Base-by-base conservation (phyloP, 1,284 basidiomycete genomes). In the Pterulicium gracile region DNA sequence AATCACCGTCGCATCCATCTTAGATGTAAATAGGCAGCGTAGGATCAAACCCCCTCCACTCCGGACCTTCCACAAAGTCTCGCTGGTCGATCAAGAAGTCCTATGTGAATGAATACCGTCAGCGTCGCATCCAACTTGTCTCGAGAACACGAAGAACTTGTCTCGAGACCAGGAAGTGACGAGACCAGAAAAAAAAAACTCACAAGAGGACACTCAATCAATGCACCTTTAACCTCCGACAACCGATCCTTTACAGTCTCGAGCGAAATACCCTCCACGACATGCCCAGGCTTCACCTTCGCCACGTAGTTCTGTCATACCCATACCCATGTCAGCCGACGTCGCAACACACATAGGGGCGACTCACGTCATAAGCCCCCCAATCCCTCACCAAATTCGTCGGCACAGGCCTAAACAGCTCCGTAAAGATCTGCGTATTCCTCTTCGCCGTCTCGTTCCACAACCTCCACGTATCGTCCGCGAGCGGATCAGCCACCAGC, bases 1-100 rank as follows among this genome's bases (percentile, higher is more conserved):
- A n/a, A n/a, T n/a, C n/a, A n/a, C n/a, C n/a, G n/a, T n/a, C n/a
- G n/a, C n/a, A n/a, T n/a, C n/a, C n/a, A n/a, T n/a, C n/a, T 55
- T 53, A 88, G 47, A 88, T 79, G 57, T 83, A 88, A 49, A 88
- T 78, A 0, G 83, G 84, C 46, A 88, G 61, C 3, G 81, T 81
- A 7, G 86, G 85, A 62, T 88, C 82, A 22, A 87, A 63, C 1
- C 73, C 79, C n/a, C 57, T 64, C 86, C 86, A 88, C 47, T 84
- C 80, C 0, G 75, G 65, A 1, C 79, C 80, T 50, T 74, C 70
- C n/a, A 79, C 75, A 50, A 89, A 78, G 1, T 77, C 76, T 50
- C 78, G 77, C 52, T 90, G 75, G 49, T 89, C 84, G 47, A 85
- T 85, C 51, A 90, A 66, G 72, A 90, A 90, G 60, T 90, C 81